phyloP scores from a whole-genome alignment of 768 basidiomycete genomes.

The Psilocybe subaeruginosa region DNA sequence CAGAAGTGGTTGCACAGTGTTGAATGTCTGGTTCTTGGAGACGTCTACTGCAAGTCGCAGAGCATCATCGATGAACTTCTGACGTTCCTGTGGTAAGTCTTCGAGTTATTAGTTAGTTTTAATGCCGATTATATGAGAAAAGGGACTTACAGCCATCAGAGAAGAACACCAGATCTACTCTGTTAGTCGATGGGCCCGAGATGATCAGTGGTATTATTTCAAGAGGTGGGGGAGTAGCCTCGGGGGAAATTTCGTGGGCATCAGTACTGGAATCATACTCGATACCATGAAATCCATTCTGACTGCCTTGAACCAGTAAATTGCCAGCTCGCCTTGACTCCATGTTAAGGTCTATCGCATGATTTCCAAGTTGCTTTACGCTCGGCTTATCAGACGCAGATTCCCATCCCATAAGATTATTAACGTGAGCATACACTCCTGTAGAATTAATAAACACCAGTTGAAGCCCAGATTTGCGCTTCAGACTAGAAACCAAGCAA shows the following conservation, averaged over 20 bases:
- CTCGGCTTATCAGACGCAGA: background rate
- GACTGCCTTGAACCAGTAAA: too few relatives aligned
- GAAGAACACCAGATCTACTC: constrained; percentile 79
- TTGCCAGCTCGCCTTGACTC: too few relatives aligned
- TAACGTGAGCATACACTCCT: background rate
- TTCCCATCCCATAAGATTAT: background rate
- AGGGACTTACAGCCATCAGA: constrained; percentile 66
- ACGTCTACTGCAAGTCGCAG: constrained; percentile 68
- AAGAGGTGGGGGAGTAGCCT: constrained; percentile 40
- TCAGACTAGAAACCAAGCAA: background rate
- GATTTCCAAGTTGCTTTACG: background rate
- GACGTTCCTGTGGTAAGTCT: constrained; percentile 43
- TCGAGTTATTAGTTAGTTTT: background rate
- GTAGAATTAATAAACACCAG: background rate
- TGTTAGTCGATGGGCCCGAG: constrained; percentile 65
- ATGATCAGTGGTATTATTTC: constrained; percentile 58
- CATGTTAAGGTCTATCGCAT: too few relatives aligned
- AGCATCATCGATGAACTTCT: constrained; percentile 70
- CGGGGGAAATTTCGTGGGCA: background rate
- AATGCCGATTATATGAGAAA: background rate
- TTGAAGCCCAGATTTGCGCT: background rate
- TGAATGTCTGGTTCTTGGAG: constrained; percentile 75
- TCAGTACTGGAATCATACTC: background rate
- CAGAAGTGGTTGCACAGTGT: constrained; percentile 72
- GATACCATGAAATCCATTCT: background rate